Conservation (phyloP, 805 yeast species). For the Schwanniomyces vanrijiae region DNA sequence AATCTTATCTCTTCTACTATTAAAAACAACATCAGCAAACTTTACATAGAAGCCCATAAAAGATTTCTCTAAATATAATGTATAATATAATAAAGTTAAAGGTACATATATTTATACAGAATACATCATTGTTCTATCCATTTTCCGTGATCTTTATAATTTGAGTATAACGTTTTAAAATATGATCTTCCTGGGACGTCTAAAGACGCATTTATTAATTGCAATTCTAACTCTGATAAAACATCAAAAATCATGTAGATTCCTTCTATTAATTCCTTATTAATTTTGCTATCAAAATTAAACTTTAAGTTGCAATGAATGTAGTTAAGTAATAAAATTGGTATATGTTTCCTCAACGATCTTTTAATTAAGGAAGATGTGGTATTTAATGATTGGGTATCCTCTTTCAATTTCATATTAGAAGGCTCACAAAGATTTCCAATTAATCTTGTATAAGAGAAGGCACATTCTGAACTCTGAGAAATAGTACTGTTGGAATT, state of each 20-base stretch:
- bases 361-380: constrained; percentile 55
- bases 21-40: constrained; percentile 26
- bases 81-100: too few relatives aligned
- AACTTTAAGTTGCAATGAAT: constrained; percentile 51
- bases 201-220: constrained; percentile 58
- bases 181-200: constrained; percentile 70
- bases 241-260: constrained; percentile 67
- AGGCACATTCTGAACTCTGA: constrained; percentile 37
- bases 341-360: constrained; percentile 62
- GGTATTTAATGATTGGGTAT: constrained; percentile 47
- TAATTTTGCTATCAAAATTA: constrained; percentile 47
- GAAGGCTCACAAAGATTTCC: constrained; percentile 76
- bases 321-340: constrained; percentile 59
- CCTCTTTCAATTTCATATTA: constrained; percentile 24
- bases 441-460: constrained; percentile 56
- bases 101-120: neutral
- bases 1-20: constrained; percentile 15
- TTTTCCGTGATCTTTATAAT: constrained; percentile 74
- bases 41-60: constrained; percentile 30
- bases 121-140: constrained; percentile 62
- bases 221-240: constrained; percentile 65
- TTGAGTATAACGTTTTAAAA: constrained; percentile 65
- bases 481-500: constrained; percentile 13
- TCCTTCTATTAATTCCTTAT: constrained; percentile 52
- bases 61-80: too few relatives aligned